Evolutionary conservation across 2,329 filamentous ascomycete genomes (phyloP), one percentile per base, ranked within the genome.

Genomic region (Macrophomina pseudophaseolina): DNA sequence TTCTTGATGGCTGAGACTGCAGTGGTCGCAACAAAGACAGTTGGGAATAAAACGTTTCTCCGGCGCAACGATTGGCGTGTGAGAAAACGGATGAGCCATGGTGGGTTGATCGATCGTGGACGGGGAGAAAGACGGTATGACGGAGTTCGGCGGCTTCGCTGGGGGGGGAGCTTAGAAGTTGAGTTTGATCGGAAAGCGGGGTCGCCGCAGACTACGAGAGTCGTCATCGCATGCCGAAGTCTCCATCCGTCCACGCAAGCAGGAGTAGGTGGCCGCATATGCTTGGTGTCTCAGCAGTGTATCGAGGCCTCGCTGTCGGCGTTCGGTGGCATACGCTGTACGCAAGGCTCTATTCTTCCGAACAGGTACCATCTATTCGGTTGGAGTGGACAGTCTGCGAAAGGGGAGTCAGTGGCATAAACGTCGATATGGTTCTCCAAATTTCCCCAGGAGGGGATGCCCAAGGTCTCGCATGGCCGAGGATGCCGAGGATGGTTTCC

Each of bases 281-380:
- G 40, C 23, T 33, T 42, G 53, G n/a, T 56, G 56, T 60, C 56
- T 60, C 56, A 60, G 56, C 30, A 49, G 44, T 48, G 58, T 49
- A 49, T 62, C 58, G 58, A 49, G 44, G 58, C 56, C 42, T 38
- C 18, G 18, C 58, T 40, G 30, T 40, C 38, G 54, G 28, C 11
- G 14, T 18, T 59, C 28, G 40, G 56, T 46, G 40, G 42, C 6
- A 33, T 60, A 28, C 6, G n/a, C 40, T 16, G 40, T 18, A 12
- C 42, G 40, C 56, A 35, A n/a, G 23, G 32, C 16, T 60, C 40
- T 28, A n/a, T n/a, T 9, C 30, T 35, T 30, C 30, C 5, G 28
- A 30, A n/a, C 9, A 16, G 3, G 14, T 60, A 16, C 56, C 30
- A 42, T 35, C 23, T 7, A 49, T 33, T 48, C 58, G n/a, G 42